Base-by-base conservation (phyloP, 139 green algal species). In the Dunaliella primolecta region DNA sequence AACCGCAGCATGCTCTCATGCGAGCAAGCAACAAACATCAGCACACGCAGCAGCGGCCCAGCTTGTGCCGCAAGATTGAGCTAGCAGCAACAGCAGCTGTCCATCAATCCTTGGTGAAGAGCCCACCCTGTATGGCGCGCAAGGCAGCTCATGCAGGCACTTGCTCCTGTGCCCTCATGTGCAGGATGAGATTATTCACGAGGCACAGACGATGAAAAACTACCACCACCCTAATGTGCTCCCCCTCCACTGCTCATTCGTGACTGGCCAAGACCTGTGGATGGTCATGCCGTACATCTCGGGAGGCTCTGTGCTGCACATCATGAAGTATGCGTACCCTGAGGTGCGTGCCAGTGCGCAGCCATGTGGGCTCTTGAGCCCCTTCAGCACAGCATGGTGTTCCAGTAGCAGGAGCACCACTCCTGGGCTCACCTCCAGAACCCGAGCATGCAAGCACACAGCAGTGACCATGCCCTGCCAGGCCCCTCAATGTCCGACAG, bases 171-270 rank as follows among this genome's bases (percentile, higher is more conserved):
- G n/a, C n/a, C n/a, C n/a, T n/a, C 75, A 21, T 29, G 29, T 75
- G 81, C 94, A 96, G 95, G 96, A 99, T 37, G 97, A 99, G 71
- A 98, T 99, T 83, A 93, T 98, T 3, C 91, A 93, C 57, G 97
- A 99, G 89, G 95, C 96, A 3, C 94, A 98, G 56, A 97, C 95
- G 0, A 99, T 99, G 97, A 92, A 91, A 75, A 92, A 94, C 82
- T 95, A 97, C 83, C 88, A 94, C 85, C 97, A 99, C 88, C 94
- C 95, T 36, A 98, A 99, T 87, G 89, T 99, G n/a, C 95, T 99
- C 82, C 92, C 93, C 0, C 89, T 98, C 34, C 91, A 98, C 89
- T 95, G 91, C 85, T 98, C 95, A 15, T 99, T 99, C 81, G 94
- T 98, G 15, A 83, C 92, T 79, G 91, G 92, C 46, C 87, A 97